Conservation (phyloP, 441 rosid species). For the Populus tomentosa region DNA sequence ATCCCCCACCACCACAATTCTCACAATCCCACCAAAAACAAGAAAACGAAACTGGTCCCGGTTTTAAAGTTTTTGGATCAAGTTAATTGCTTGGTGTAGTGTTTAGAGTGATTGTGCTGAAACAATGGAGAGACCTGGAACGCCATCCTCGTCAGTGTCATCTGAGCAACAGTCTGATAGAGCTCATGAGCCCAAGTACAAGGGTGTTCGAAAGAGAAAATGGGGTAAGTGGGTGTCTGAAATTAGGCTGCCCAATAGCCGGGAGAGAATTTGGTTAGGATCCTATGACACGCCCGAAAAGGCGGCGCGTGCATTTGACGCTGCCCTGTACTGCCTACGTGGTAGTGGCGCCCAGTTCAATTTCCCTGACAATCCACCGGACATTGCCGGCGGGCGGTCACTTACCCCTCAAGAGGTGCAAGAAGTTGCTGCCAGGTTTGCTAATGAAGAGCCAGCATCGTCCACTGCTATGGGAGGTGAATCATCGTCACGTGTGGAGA, state of each 20-base stretch:
- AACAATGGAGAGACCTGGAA: neutral
- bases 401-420: conserved; percentile 56
- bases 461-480: neutral
- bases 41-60: neutral
- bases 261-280: conserved; percentile 88
- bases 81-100: neutral
- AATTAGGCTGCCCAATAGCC: conserved; percentile 81
- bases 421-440: conserved; percentile 48
- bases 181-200: conserved; percentile 41
- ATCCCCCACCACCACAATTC: neutral
- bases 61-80: neutral
- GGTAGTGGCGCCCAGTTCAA: conserved; percentile 61
- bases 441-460: conserved; percentile 22
- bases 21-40: neutral
- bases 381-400: conserved; percentile 32
- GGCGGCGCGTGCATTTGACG: conserved; percentile 94
- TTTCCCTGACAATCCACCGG: conserved; percentile 61
- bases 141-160: neutral
- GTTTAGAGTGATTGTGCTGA: neutral
- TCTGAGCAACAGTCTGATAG: conserved; percentile 5
- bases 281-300: conserved; percentile 67
- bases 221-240: conserved; percentile 98
- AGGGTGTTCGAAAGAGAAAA: conserved; percentile 77
- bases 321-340: conserved; percentile 69
- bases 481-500: neutral